A percentile compares a stretch with the other conserved stretches of the same genome.
These are phyloP conservation scores for Sporothrix pseudoabietina DNA, from an alignment of 2,329 filamentous ascomycete species.

Conservation along the genomic window DNA sequence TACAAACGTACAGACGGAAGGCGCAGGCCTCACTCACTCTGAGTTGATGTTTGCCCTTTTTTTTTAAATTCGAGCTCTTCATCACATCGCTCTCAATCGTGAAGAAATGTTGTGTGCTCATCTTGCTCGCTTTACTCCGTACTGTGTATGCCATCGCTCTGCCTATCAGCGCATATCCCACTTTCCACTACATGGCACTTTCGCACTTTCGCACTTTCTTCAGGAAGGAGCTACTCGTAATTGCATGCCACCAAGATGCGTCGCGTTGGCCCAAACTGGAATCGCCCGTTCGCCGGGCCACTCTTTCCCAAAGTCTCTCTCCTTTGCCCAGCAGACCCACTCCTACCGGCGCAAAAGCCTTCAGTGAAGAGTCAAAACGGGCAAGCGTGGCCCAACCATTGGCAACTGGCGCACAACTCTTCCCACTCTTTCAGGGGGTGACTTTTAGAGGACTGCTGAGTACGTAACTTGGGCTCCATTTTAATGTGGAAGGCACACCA, in stretches of 20 bases:
- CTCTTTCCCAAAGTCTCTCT: not conserved
- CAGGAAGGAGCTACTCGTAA: not conserved
- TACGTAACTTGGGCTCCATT: constrained; percentile 1
- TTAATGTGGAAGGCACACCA: no score
- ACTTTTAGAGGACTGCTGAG: no score
- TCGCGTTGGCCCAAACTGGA: constrained; percentile 1
- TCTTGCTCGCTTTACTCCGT: not conserved
- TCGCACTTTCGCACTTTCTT: not conserved
- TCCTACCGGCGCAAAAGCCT: not conserved
- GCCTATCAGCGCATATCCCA: not conserved
- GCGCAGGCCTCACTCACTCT: no score
- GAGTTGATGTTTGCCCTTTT: no score
- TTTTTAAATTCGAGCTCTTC: not conserved
- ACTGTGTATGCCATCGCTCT: not conserved
- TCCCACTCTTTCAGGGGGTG: not conserved
- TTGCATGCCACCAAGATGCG: not conserved
- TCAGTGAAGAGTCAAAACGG: not conserved
- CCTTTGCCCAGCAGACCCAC: not conserved
- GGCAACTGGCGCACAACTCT: not conserved
- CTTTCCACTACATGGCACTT: not conserved
- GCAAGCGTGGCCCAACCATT: constrained; percentile 13
- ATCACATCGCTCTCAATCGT: not conserved
- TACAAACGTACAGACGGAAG: not conserved
- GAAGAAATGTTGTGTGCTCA: not conserved
- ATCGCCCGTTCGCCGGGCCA: not conserved